These are phyloP conservation scores for Suillus bovinus DNA, from an alignment of 768 basidiomycete species.

Conservation along the genomic window DNA sequence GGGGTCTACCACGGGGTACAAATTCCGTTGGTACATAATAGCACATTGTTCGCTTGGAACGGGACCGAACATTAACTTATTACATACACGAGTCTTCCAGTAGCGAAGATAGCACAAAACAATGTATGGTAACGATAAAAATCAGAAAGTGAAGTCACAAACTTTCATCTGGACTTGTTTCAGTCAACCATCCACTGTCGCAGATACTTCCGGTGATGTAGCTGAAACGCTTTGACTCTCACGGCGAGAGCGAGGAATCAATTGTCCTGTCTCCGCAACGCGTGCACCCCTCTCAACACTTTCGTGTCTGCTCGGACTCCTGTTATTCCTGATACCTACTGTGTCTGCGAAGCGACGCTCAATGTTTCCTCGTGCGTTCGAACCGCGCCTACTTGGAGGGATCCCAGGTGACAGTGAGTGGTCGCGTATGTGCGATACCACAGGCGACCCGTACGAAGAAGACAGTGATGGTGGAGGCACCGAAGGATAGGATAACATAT, in stretches of 20 bases:
- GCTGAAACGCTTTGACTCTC: conserved; percentile 44
- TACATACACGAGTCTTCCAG: conserved; percentile 14
- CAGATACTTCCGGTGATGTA: conserved; percentile 32
- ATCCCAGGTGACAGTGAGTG: conserved; percentile 51
- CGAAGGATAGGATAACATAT: conserved; percentile 70
- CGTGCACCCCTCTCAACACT: conserved; percentile 66
- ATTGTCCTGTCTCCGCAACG: conserved; percentile 66
- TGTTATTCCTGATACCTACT: conserved; percentile 32
- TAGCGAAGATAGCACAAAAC: conserved; percentile 3
- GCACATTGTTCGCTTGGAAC: conserved; percentile 12
- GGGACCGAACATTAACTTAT: not conserved
- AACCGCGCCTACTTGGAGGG: conserved; percentile 53
- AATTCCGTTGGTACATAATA: not conserved
- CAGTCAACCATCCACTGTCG: conserved; percentile 8
- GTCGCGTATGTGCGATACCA: conserved; percentile 50
- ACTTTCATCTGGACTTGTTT: not conserved
- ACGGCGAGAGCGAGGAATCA: conserved; percentile 50
- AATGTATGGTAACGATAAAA: conserved; percentile 1
- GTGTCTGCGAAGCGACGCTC: conserved; percentile 32
- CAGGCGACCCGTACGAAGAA: conserved; percentile 75
- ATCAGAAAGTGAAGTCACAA: not conserved
- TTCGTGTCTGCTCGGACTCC: conserved; percentile 49
- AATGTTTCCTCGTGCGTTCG: conserved; percentile 38
- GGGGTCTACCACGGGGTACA: conserved; percentile 5
- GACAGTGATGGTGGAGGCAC: conserved; percentile 83